Base-by-base conservation (phyloP, 345 rosid species). In the Populus davidiana region DNA sequence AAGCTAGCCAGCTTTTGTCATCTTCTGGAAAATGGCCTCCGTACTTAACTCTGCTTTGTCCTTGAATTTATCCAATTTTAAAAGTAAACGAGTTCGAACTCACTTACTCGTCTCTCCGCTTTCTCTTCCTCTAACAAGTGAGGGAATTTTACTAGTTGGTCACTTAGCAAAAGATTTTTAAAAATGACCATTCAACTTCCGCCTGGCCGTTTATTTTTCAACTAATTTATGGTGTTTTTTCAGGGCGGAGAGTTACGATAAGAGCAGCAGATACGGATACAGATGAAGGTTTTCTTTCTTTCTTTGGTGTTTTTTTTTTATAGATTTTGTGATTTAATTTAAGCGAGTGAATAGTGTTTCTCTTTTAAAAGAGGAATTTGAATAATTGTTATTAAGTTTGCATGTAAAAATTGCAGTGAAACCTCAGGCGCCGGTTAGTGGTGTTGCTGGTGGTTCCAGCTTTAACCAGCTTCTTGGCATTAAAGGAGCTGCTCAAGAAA, bases 391-490 rank as follows among this genome's bases (percentile, higher is more conserved):
- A 23, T n/a, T 21, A 56, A n/a, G 50, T 59, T 39, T 73, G 47
- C 50, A 11, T 76, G 41, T 73, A 73, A 65, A 9, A 38, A 35
- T 73, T 72, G 72, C 86, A 91, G 98, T 73, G 69, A 84, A 92
- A 85, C 83, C 96, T 36, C 86, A 80, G 87, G 90, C 97, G 33
- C 94, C 94, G 2, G 90, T 87, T 5, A 77, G 73, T 36, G 82
- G 72, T 67, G 99, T 98, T 71, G 93, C 98, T 41, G 83, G 75
- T 67, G 99, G 99, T 73, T 95, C 99, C 9, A 90, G 90, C 84
- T 80, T 95, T 84, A 93, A 95, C 80, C 99, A 95, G 84, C 94
- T 95, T 85, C 97, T 95, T 38, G 98, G 99, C 50, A 95, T 95
- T 83, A 95, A 90, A 88, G 99, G 99, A 82, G 99, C 99, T 10